Percentiles rank a stretch among this genome's conserved stretches.
Conservation (phyloP, 1,284 basidiomycete species). For the Tilletiopsis washingtonensis region DNA sequence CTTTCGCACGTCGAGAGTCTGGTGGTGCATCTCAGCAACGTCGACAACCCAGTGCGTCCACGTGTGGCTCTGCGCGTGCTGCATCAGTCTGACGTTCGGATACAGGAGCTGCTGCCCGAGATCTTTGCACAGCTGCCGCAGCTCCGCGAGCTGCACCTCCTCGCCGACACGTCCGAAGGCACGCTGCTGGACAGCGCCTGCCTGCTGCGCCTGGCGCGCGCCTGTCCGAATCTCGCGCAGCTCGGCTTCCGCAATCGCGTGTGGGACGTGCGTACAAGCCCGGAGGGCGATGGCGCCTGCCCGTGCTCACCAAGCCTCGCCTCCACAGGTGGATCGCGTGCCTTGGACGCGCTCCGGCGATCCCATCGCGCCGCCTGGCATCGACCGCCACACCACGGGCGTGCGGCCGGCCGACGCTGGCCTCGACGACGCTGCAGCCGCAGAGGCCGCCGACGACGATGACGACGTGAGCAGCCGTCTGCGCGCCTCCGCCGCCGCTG, state of each 20-base stretch:
- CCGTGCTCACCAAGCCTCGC: not conserved
- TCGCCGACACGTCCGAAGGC: constrained; percentile 22
- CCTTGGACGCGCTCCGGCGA: too few species aligned
- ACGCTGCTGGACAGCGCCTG: constrained; percentile 17
- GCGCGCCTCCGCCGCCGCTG: not conserved
- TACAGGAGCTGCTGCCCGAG: not conserved
- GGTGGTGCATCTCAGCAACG: too few species aligned
- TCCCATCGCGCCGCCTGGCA: too few species aligned
- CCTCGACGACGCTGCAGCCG: not conserved
- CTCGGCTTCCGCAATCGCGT: constrained; percentile 42
- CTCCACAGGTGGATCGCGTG: constrained; percentile 12
- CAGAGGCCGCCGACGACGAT: constrained; percentile 1
- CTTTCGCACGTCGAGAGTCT: too few species aligned
- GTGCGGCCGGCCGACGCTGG: too few species aligned
- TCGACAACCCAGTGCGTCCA: too few species aligned
- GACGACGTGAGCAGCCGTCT: constrained; percentile 7
- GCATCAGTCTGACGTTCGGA: not conserved
- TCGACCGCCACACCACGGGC: too few species aligned
- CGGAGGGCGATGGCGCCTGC: not conserved
- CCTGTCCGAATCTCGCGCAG: constrained; percentile 22
- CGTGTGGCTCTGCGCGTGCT: too few species aligned
- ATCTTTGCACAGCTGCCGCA: constrained; percentile 16
- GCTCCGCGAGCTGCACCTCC: constrained; percentile 28
- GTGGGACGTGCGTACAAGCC: constrained; percentile 12
- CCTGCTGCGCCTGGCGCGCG: constrained; percentile 21